Evolutionary conservation across 805 yeast genomes (phyloP), one percentile per base, ranked within the genome.

Genomic region (Starmerella riodocensis): DNA sequence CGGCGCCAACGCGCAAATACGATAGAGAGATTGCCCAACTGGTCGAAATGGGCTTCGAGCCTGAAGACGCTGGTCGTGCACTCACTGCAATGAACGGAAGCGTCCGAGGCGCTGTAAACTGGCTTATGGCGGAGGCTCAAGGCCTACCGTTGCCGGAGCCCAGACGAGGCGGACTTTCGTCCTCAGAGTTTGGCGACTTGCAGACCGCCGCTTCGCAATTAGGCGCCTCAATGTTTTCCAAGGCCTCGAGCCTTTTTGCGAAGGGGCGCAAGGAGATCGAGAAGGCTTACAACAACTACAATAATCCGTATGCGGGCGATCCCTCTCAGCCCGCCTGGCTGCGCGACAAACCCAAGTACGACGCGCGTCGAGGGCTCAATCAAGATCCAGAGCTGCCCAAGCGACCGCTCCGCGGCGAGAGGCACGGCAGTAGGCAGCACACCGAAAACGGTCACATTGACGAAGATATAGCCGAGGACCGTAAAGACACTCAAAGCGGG

Each of bases 11-110:
- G 26, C 25, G 29, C 25, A 28, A 13, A 20, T 30, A 30, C 21
- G 53, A 48, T 38, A 44, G 46, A 22, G 65, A 73, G 1, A 53
- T 81, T 14, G 88, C 88, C 0, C 80, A 74, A 48, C 62, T 82
- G 31, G 58, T 80, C 2, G 91, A 82, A 43, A 83, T 83, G 74
- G 94, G 94, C 2, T 83, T 83, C 51, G 58, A 77, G 1, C 61
- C 70, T 1, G 75, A 72, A 2, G 70, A 66, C 37, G 74, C 91
- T 4, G 67, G 65, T 20, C 58, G 60, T 2, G 93, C 93, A 0
- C 63, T 83, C 27, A 66, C 59, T 6, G 59, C 63, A 1, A 52
- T 60, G 25, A 82, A 85, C 0, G 54, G 66, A 5, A 72, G 78
- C 48, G 62, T 81, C 7, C 71, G 76, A 41, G 67, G 63, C 19